Evolutionary conservation across 208 protist species (phyloP).

Genomic region (Trypanosomatidae sp.): DNA sequence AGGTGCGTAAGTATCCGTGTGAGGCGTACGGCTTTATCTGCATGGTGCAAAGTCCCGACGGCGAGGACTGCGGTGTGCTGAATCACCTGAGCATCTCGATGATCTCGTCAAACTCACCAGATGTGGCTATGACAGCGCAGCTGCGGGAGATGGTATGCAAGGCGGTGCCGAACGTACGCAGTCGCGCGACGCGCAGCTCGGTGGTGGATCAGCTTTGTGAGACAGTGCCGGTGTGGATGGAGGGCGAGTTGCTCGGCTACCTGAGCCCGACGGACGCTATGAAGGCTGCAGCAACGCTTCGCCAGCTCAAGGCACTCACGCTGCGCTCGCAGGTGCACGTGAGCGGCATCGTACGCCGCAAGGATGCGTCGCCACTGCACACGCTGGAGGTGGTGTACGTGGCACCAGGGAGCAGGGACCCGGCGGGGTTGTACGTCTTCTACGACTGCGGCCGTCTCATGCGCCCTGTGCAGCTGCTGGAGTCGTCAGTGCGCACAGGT

Average conservation of each 20-base stretch:
- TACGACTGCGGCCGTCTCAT: conserved; percentile 93
- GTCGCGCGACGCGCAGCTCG: conserved; percentile 16
- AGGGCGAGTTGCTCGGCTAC: conserved; percentile 91
- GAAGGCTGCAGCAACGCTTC: conserved; percentile 39
- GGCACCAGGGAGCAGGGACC: conserved; percentile 65
- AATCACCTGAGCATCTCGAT: conserved; percentile 97
- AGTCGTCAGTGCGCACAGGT: conserved; percentile 42
- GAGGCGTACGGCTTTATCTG: conserved; percentile 99
- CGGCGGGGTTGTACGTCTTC: conserved; percentile 90
- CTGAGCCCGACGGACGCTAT: conserved; percentile 54
- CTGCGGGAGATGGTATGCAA: conserved; percentile 41
- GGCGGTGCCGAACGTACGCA: conserved; percentile 57
- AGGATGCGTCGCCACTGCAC: conserved; percentile 51
- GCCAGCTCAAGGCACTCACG: conserved; percentile 52
- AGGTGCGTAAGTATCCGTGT: conserved; percentile 98
- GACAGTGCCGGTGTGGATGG: conserved; percentile 91
- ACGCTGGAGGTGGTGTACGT: conserved; percentile 85
- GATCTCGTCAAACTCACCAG: conserved; percentile 58
- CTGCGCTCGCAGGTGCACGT: conserved; percentile 45
- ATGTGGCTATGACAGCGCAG: conserved; percentile 24
- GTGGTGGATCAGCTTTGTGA: conserved; percentile 51
- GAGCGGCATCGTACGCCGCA: conserved; percentile 63
- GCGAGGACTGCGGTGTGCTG: conserved; percentile 99
- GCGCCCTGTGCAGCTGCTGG: conserved; percentile 94
- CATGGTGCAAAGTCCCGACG: conserved; percentile 99